These are phyloP conservation scores for Pharnaceum exiguum DNA, from an alignment of 148 eudicot genomes.

Conservation along the genomic window DNA sequence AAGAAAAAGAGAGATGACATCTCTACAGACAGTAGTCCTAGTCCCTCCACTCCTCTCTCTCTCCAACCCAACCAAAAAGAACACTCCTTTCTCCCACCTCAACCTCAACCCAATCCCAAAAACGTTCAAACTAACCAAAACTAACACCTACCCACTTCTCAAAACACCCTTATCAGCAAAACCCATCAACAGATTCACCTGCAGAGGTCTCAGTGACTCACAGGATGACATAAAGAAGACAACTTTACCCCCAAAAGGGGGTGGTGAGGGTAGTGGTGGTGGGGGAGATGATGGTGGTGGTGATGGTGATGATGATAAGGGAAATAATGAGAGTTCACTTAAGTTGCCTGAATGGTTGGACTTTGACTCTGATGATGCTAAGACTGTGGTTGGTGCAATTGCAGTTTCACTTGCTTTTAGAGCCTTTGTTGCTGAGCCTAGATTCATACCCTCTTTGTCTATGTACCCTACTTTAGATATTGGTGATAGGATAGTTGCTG, in stretches of 20 bases:
- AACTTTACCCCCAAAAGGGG: conserved; percentile 27
- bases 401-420: conserved; percentile 85
- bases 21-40: conserved; percentile 35
- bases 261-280: conserved; percentile 42
- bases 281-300: conserved; percentile 43
- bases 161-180: conserved; percentile 29
- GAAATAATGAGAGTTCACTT: conserved; percentile 20
- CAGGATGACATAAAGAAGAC: conserved; percentile 40
- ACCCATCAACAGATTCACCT: conserved; percentile 27
- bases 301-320: conserved; percentile 42
- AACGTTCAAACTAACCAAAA: conserved; percentile 22
- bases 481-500: conserved; percentile 92
- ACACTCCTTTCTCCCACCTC: conserved; percentile 29
- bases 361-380: conserved; percentile 77
- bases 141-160: conserved; percentile 32
- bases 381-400: conserved; percentile 72
- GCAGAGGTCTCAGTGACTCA: conserved; percentile 44
- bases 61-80: conserved; percentile 28
- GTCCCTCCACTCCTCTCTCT: conserved; percentile 36
- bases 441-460: conserved; percentile 92
- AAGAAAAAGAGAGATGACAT: conserved; percentile 31
- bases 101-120: conserved; percentile 29
- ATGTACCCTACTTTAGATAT: conserved; percentile 98
- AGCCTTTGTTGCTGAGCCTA: conserved; percentile 86
- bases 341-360: conserved; percentile 85